Percentiles rank a stretch among this genome's conserved stretches.
These are phyloP conservation scores for Handroanthus guayacan DNA, from an alignment of 257 asterid species.

Conservation along the genomic window DNA sequence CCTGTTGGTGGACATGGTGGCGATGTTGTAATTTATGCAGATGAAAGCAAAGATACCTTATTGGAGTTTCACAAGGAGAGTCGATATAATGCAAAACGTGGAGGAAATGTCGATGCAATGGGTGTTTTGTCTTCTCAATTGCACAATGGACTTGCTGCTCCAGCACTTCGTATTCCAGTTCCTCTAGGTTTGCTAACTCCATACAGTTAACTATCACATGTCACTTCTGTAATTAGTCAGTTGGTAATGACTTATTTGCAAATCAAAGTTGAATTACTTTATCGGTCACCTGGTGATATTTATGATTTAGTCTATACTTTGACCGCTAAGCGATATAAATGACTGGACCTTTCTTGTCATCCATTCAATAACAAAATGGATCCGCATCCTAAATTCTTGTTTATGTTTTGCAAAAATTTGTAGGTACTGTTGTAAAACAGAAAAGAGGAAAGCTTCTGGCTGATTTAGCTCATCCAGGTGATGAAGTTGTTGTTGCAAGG, in stretches of 20 bases:
- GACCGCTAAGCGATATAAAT: slow-evolving; percentile 2
- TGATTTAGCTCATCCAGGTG: slow-evolving; percentile 87
- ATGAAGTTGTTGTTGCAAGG: slow-evolving; percentile 89
- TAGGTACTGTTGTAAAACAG: slow-evolving; percentile 92
- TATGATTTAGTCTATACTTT: neutral
- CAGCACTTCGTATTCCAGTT: slow-evolving; percentile 80
- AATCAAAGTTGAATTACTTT: slow-evolving; percentile 18
- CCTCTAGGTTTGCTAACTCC: slow-evolving; percentile 71
- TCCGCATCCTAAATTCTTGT: slow-evolving; percentile 6
- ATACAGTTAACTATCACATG: neutral
- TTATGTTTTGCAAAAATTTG: slow-evolving; percentile 19
- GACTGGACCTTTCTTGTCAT: slow-evolving; percentile 25
- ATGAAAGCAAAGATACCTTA: slow-evolving; percentile 79
- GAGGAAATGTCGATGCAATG: slow-evolving; percentile 96
- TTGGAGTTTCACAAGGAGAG: slow-evolving; percentile 78
- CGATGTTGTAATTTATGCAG: slow-evolving; percentile 81
- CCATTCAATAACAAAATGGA: neutral
- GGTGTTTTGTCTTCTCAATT: slow-evolving; percentile 79
- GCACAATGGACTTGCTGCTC: slow-evolving; percentile 74
- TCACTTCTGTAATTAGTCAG: neutral
- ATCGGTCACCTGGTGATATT: slow-evolving; percentile 6
- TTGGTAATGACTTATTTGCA: neutral
- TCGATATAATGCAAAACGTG: slow-evolving; percentile 81
- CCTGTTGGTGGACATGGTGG: slow-evolving; percentile 96
- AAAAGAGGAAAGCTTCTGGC: slow-evolving; percentile 93